A percentile compares a stretch with the other conserved stretches of the same genome.
phyloP scores from a whole-genome alignment of 805 yeast genomes.

The Cyberlindnera euphorbiae region DNA sequence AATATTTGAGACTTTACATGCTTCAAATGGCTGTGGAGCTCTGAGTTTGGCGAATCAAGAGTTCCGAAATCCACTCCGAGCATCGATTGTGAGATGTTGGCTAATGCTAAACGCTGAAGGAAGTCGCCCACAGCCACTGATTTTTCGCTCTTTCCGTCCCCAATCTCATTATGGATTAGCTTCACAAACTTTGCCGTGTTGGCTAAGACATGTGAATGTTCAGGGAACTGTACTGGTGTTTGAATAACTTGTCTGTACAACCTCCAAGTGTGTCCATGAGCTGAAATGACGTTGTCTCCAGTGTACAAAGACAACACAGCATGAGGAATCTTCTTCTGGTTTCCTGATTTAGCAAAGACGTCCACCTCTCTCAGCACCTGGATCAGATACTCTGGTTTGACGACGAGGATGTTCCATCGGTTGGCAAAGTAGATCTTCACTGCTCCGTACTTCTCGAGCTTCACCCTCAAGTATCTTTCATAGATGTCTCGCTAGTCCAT shows the following conservation, averaged over 20 bases:
- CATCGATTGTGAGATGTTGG: conserved; percentile 45
- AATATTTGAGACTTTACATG: conserved; percentile 48
- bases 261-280: conserved; percentile 51
- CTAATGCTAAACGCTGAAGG: conserved; percentile 44
- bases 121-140: conserved; percentile 31
- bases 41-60: conserved; percentile 26
- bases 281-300: conserved; percentile 57
- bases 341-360: conserved; percentile 53
- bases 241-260: conserved; percentile 41
- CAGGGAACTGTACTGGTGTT: conserved; percentile 47
- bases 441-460: conserved; percentile 49
- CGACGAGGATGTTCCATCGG: conserved; percentile 54
- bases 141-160: conserved; percentile 3
- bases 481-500: conserved; percentile 48
- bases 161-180: conserved; percentile 22
- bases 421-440: conserved; percentile 57
- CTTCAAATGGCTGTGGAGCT: conserved; percentile 37
- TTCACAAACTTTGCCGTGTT: conserved; percentile 35
- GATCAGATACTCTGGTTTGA: conserved; percentile 41
- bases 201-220: conserved; percentile 31
- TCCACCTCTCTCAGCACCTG: conserved; percentile 46
- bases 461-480: conserved; percentile 36
- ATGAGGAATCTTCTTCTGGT: conserved; percentile 52
- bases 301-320: conserved; percentile 50
- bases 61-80: conserved; percentile 46